A percentile compares a stretch with the other conserved stretches of the same genome.
Evolutionary conservation across 208 protist species (phyloP).

Genomic region (Leishmania braziliensis): DNA sequence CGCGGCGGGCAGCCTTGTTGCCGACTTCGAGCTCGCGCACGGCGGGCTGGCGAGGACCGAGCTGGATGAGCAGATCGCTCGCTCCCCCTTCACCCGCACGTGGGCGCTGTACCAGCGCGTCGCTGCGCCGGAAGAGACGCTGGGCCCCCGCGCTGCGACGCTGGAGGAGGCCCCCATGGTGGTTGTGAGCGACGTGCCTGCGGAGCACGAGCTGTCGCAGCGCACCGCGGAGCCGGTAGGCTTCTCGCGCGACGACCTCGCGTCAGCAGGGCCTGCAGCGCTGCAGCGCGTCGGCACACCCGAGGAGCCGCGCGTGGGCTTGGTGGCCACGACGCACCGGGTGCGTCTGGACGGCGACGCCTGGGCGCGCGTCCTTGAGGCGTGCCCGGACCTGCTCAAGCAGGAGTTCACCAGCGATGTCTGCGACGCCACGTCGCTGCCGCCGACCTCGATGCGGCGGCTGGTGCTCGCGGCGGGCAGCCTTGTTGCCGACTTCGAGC

Average conservation of each 20-base stretch:
- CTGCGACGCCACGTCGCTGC: constrained; percentile 24
- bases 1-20: constrained; percentile 24
- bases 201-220: not conserved
- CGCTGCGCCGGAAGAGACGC: constrained; percentile 1
- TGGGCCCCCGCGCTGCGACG: not conserved
- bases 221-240: not conserved
- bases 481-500: constrained; percentile 27
- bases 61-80: constrained; percentile 27
- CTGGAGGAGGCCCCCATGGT: too few relatives aligned
- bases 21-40: constrained; percentile 32
- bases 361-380: constrained; percentile 38
- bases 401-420: constrained; percentile 48
- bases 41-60: constrained; percentile 3
- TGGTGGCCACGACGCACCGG: constrained; percentile 33
- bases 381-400: constrained; percentile 28
- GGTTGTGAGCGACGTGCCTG: not conserved
- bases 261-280: too few relatives aligned
- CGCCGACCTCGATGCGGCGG: not conserved
- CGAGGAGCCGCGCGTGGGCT: not conserved
- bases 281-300: too few relatives aligned
- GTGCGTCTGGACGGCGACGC: constrained; percentile 41
- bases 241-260: too few relatives aligned
- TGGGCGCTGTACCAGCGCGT: constrained; percentile 20
- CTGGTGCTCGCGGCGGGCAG: constrained; percentile 25
- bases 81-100: constrained; percentile 16